Evolutionary conservation across 2,329 filamentous ascomycete species (phyloP).

Genomic region (Xylaria sp.): DNA sequence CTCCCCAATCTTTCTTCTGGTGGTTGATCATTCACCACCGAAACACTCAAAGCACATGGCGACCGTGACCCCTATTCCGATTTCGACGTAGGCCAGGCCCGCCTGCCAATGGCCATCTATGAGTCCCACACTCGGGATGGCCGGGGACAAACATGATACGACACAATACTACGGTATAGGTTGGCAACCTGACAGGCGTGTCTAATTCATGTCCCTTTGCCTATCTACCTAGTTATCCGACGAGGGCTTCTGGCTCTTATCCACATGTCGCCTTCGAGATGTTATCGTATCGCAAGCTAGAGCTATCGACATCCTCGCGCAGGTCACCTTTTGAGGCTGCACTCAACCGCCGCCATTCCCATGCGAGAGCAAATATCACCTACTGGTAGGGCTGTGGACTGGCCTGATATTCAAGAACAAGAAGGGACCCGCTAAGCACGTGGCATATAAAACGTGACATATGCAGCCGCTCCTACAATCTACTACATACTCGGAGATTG

Average conservation of each 20-base stretch:
- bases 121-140: neutral
- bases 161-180: neutral
- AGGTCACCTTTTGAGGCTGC: no score
- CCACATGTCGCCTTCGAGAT: neutral
- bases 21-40: neutral
- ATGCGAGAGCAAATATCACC: no score
- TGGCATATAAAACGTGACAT: no score
- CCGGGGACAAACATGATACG: neutral
- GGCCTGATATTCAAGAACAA: no score
- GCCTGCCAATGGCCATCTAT: neutral
- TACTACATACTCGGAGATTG: no score
- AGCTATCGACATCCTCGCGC: no score
- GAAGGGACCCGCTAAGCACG: no score
- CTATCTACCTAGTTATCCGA: neutral
- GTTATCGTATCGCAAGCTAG: neutral
- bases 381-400: no score
- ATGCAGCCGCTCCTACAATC: no score
- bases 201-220: neutral
- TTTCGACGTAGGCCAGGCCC: neutral
- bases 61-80: neutral
- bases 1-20: neutral
- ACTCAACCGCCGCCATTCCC: no score
- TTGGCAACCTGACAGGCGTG: neutral
- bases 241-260: neutral
- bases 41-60: neutral